Conservation (phyloP, 345 rosid genomes). For the Citrus hindsii region DNA sequence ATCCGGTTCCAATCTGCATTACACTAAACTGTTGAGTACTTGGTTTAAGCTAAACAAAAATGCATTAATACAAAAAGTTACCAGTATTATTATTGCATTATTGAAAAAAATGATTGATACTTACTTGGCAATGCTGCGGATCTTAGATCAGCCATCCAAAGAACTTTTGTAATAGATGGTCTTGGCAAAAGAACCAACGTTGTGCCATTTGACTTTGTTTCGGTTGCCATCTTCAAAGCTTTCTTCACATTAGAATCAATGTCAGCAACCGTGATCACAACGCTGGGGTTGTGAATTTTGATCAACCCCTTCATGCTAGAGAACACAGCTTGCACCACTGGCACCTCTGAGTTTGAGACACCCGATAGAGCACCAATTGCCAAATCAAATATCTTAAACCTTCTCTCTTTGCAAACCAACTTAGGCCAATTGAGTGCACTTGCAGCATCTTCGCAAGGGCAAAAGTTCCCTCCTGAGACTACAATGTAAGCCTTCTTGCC, state of each 20-base stretch:
- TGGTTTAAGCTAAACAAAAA: not conserved
- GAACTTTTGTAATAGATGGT: constrained; percentile 69
- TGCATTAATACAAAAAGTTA: not conserved
- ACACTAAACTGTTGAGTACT: not conserved
- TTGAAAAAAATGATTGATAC: constrained; percentile 1
- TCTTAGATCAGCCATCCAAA: constrained; percentile 98
- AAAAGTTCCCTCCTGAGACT: constrained; percentile 78
- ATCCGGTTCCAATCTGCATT: constrained; percentile 92
- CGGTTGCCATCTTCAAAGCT: constrained; percentile 85
- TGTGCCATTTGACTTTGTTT: constrained; percentile 48
- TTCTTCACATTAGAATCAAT: constrained; percentile 75
- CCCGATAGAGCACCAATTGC: constrained; percentile 62
- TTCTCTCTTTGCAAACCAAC: constrained; percentile 70
- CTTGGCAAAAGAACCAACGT: constrained; percentile 65
- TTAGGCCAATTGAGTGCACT: constrained; percentile 72
- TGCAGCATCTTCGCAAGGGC: constrained; percentile 85
- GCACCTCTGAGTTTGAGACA: constrained; percentile 75
- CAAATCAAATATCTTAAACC: constrained; percentile 89
- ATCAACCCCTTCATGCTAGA: constrained; percentile 92
- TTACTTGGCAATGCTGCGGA: constrained; percentile 93
- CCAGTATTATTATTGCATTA: not conserved
- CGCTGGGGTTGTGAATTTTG: constrained; percentile 88
- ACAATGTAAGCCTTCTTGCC: constrained; percentile 90
- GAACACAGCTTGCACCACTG: constrained; percentile 80
- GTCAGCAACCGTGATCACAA: constrained; percentile 75